These are phyloP conservation scores for Neurospora crassa DNA, from an alignment of 2,329 filamentous ascomycete genomes.

Conservation along the genomic window DNA sequence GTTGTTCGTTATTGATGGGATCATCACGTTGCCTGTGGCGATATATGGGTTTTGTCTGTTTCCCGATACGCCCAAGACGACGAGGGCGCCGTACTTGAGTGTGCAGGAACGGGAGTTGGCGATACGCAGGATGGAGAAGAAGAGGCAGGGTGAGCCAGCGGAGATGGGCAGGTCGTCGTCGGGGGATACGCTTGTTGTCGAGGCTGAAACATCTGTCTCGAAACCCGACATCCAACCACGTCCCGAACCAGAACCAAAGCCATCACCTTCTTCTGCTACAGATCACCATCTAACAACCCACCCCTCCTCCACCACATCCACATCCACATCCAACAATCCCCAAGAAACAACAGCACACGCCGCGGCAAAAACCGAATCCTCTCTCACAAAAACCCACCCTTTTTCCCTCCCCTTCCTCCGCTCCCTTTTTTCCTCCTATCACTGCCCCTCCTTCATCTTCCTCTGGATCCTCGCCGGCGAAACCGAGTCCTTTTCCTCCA, in stretches of 20 bases:
- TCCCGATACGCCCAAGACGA: slow-evolving; percentile 42
- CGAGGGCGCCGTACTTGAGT: slow-evolving; percentile 37
- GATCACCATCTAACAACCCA: neutral
- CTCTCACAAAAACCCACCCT: slow-evolving; percentile 7
- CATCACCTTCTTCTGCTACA: slow-evolving; percentile 21
- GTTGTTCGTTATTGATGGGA: slow-evolving; percentile 42
- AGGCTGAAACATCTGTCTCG: neutral
- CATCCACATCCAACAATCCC: neutral
- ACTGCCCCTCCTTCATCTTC: slow-evolving; percentile 56
- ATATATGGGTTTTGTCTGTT: slow-evolving; percentile 44
- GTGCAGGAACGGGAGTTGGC: slow-evolving; percentile 25
- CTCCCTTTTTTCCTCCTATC: slow-evolving; percentile 48
- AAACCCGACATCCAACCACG: neutral
- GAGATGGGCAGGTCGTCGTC: neutral
- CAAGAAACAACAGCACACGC: neutral
- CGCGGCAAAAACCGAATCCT: neutral
- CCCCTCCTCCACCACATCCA: too few species aligned
- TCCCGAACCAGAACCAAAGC: slow-evolving; percentile 22
- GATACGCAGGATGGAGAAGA: slow-evolving; percentile 11
- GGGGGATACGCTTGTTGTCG: neutral
- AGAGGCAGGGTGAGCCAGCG: neutral
- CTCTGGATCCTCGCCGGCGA: slow-evolving; percentile 64
- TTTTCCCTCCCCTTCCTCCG: slow-evolving; percentile 35
- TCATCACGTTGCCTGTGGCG: slow-evolving; percentile 47
- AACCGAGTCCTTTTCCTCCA: slow-evolving; percentile 60